These are phyloP conservation scores for Trichoderma sp. DNA, from an alignment of 2,329 filamentous ascomycete genomes.

Conservation along the genomic window DNA sequence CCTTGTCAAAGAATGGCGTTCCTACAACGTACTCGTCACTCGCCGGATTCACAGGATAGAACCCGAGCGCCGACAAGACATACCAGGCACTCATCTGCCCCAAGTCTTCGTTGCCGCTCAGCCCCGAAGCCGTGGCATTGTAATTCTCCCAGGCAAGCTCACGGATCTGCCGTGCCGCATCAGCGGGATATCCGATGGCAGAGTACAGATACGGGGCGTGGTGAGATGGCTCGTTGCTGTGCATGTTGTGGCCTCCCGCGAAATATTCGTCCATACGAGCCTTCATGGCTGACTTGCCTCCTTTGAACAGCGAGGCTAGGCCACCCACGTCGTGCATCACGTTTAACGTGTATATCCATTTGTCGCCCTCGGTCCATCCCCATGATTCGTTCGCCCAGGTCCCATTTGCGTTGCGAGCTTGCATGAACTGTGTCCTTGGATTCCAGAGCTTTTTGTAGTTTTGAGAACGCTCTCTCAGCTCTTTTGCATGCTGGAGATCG, in stretches of 20 bases:
- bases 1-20: constrained; percentile 45
- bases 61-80: constrained; percentile 44
- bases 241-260: constrained; percentile 43
- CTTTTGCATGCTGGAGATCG: constrained; percentile 30
- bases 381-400: constrained; percentile 42
- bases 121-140: constrained; percentile 43
- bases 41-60: constrained; percentile 46
- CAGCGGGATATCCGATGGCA: constrained; percentile 38
- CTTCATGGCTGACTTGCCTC: constrained; percentile 36
- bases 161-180: constrained; percentile 37
- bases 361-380: constrained; percentile 49
- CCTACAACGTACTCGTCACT: constrained; percentile 45
- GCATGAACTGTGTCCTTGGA: constrained; percentile 43
- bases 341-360: constrained; percentile 50
- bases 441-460: constrained; percentile 45
- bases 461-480: constrained; percentile 35
- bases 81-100: constrained; percentile 52
- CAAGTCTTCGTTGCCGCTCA: constrained; percentile 47
- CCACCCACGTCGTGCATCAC: constrained; percentile 45
- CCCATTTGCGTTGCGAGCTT: constrained; percentile 45
- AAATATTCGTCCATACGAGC: constrained; percentile 45
- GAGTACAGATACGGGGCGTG: constrained; percentile 47
- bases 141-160: constrained; percentile 33
- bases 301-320: constrained; percentile 40
- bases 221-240: constrained; percentile 47